Conservation (phyloP, 805 yeast species). For the Kockiozyma suomiensis region DNA sequence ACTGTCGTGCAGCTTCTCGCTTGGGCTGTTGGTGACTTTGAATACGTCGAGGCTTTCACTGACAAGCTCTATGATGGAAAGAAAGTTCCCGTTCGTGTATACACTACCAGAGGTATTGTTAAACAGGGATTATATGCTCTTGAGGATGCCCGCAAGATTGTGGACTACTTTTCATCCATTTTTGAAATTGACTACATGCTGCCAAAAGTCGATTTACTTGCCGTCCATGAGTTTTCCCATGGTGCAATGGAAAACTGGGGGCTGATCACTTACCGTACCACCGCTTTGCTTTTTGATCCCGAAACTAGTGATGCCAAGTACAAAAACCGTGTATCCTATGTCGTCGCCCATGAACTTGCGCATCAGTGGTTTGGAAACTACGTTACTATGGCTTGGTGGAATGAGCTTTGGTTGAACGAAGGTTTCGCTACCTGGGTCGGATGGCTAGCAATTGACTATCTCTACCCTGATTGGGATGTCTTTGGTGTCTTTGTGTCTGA, state of each 20-base stretch:
- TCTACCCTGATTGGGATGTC: conserved; percentile 78
- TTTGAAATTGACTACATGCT: conserved; percentile 77
- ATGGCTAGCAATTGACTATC: conserved; percentile 64
- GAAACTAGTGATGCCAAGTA: conserved; percentile 61
- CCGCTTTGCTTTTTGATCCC: conserved; percentile 70
- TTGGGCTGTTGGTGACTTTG: conserved; percentile 78
- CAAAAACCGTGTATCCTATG: conserved; percentile 78
- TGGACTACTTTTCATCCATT: conserved; percentile 62
- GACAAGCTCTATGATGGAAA: conserved; percentile 50
- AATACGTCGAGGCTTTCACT: conserved; percentile 61
- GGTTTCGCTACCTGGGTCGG: conserved; percentile 91
- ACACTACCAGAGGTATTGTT: conserved; percentile 77
- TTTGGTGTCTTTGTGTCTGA: conserved; percentile 78
- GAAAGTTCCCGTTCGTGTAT: conserved; percentile 76
- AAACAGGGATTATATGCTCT: conserved; percentile 72
- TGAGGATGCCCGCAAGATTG: conserved; percentile 72
- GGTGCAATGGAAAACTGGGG: conserved; percentile 91
- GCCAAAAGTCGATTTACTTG: conserved; percentile 81
- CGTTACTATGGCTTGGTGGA: conserved; percentile 95
- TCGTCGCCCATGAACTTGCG: conserved; percentile 83
- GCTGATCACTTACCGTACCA: conserved; percentile 75
- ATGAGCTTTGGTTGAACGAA: conserved; percentile 85
- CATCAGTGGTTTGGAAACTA: conserved; percentile 92
- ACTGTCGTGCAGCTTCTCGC: conserved; percentile 55
- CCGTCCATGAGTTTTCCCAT: conserved; percentile 79